phyloP scores from a whole-genome alignment of 352 stramenopile genomes.

The Phytophthora agathidicida region DNA sequence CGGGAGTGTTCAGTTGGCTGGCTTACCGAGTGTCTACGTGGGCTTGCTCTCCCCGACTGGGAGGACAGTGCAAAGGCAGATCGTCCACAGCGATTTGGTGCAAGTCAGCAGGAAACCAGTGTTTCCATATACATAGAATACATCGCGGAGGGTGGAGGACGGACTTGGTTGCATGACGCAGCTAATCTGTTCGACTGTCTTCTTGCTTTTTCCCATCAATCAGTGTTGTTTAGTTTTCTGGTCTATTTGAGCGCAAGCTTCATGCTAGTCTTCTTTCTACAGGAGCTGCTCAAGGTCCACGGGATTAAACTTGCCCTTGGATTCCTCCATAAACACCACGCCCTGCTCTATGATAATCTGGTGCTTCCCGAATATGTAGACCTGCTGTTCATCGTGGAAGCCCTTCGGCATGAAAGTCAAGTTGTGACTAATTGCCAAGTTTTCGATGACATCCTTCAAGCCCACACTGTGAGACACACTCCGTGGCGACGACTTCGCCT shows the following conservation, averaged over 20 bases:
- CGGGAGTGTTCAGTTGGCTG: constrained; percentile 30
- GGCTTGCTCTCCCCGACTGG: constrained; percentile 37
- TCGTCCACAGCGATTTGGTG: constrained; percentile 1
- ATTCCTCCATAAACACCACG: constrained; percentile 74
- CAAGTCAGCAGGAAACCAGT: constrained; percentile 26
- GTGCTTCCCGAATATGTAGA: constrained; percentile 81
- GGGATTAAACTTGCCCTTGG: constrained; percentile 71
- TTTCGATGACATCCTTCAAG: constrained; percentile 86
- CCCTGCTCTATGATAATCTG: constrained; percentile 88
- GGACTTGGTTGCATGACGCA: constrained; percentile 34
- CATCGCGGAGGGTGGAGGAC: constrained; percentile 7
- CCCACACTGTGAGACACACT: constrained; percentile 56
- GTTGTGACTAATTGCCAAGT: constrained; percentile 78
- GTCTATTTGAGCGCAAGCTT: constrained; percentile 8
- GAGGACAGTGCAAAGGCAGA: constrained; percentile 14
- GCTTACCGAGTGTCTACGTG: constrained; percentile 11
- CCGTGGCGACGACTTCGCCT: constrained; percentile 25
- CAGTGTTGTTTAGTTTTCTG: neutral
- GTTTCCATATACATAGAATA: constrained; percentile 33
- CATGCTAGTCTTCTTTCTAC: constrained; percentile 10
- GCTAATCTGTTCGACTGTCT: constrained; percentile 11
- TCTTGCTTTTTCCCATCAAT: constrained; percentile 9
- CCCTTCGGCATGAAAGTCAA: constrained; percentile 85
- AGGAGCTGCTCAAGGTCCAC: constrained; percentile 82
- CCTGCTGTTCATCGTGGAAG: constrained; percentile 75